These are phyloP conservation scores for Rubia peregrina DNA, from an alignment of 305 asterid species.

Conservation along the genomic window DNA sequence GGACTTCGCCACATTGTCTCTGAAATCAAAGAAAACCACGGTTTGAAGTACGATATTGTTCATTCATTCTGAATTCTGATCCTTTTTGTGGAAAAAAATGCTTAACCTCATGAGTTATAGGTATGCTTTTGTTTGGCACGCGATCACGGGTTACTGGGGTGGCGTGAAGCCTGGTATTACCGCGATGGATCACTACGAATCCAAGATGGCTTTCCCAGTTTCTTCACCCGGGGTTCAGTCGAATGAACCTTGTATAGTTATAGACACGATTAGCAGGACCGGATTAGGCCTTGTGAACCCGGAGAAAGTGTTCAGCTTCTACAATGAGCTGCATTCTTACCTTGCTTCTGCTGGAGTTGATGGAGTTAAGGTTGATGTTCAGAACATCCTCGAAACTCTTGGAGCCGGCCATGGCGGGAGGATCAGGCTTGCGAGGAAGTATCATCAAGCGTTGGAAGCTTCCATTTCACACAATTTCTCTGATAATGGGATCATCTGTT, in stretches of 20 bases:
- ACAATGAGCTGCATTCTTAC: conserved; percentile 72
- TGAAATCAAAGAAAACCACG: conserved; percentile 55
- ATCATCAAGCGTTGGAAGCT: conserved; percentile 79
- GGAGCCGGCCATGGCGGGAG: conserved; percentile 95
- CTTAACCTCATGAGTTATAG: conserved; percentile 15
- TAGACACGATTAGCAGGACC: conserved; percentile 51
- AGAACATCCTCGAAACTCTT: conserved; percentile 83
- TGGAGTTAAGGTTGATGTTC: conserved; percentile 92
- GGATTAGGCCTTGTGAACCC: conserved; percentile 90
- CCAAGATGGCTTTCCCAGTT: conserved; percentile 63
- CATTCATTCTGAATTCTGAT: background rate
- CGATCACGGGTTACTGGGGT: conserved; percentile 86
- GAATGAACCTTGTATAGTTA: conserved; percentile 57
- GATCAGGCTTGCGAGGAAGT: conserved; percentile 67
- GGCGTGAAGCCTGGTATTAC: conserved; percentile 65
- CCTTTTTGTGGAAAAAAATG: background rate
- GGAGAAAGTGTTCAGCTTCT: conserved; percentile 63
- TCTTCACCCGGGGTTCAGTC: conserved; percentile 75
- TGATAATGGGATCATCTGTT: conserved; percentile 82
- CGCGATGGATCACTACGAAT: conserved; percentile 62
- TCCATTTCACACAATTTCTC: conserved; percentile 66
- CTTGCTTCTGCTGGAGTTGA: conserved; percentile 81
- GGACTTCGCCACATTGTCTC: conserved; percentile 42
- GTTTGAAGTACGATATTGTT: conserved; percentile 44
- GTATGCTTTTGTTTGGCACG: conserved; percentile 86